Percentiles rank a stretch among this genome's conserved stretches.
Evolutionary conservation across 192 early-diverging fungal species (phyloP).

Genomic region (Umbelopsis sp.): DNA sequence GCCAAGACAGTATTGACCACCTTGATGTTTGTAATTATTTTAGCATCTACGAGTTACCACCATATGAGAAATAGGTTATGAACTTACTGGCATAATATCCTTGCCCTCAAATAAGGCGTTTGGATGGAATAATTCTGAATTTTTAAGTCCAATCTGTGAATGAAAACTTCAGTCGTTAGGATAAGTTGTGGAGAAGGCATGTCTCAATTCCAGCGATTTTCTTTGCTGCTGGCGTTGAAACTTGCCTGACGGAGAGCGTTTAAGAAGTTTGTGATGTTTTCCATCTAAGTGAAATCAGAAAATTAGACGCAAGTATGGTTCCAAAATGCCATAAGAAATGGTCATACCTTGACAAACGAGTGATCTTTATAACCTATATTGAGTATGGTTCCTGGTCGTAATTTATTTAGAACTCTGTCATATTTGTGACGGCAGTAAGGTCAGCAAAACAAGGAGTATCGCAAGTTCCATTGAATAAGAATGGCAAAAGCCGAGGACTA

Average conservation of each 20-base stretch:
- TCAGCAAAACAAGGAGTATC: background rate
- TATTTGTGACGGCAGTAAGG: background rate
- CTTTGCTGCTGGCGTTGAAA: background rate
- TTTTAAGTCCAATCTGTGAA: slow-evolving; percentile 21
- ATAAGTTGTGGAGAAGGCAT: background rate
- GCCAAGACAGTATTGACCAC: background rate
- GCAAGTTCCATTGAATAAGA: background rate
- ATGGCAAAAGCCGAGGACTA: slow-evolving; percentile 24
- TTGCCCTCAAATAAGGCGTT: slow-evolving; percentile 73
- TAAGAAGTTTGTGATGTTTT: slow-evolving; percentile 76
- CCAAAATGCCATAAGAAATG: background rate
- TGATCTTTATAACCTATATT: slow-evolving; percentile 64
- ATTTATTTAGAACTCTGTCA: slow-evolving; percentile 62
- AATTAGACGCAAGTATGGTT: background rate
- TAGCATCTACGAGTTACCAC: background rate
- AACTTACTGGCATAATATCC: slow-evolving; percentile 60
- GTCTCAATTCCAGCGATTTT: too few relatives aligned
- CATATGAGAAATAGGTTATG: background rate
- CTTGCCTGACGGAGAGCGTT: slow-evolving; percentile 57
- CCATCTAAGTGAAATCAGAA: slow-evolving; percentile 57
- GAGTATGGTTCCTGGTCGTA: slow-evolving; percentile 65
- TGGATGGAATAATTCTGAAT: slow-evolving; percentile 21
- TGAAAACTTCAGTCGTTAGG: background rate
- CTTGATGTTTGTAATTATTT: background rate
- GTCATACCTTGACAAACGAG: slow-evolving; percentile 65